Base-by-base conservation (phyloP, 805 yeast genomes). In the Wickerhamiella sergipiensis region DNA sequence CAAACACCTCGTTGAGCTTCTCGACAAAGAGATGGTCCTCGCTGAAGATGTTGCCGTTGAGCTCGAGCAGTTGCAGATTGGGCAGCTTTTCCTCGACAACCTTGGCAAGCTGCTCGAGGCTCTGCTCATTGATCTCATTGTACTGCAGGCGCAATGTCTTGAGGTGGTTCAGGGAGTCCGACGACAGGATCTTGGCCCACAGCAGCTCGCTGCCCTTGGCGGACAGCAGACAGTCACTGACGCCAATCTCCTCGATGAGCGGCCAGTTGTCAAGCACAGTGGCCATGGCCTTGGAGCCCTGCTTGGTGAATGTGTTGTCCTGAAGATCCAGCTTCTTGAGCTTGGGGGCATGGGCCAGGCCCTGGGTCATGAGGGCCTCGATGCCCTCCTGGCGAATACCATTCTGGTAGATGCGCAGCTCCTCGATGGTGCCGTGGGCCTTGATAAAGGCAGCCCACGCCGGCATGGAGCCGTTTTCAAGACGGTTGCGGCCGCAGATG, bases 371-470 rank as follows among this genome's bases (percentile, higher is more conserved):
- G 61, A 90, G 75, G 58, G 76, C 80, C 55, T 82, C 77, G 51
- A 90, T 81, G 59, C 99, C 99, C 51, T 79, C 81, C 50, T 95
- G 97, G 68, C 99, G 81, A 57, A 92, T 92, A 64, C 99, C 99
- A 66, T 92, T 92, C 71, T 92, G 99, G 64, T 87, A 90, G 58
- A 92, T 74, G 64, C 84, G 80, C 36, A 89, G 79, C 53, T 74
- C 78, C 66, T 84, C 78, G 63, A 89, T 73, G 49, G 80, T 77
- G 43, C 76, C 73, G 66, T 92, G 95, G 49, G 83, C 81, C 64
- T 83, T 83, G 59, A 92, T 75, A 53, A 95, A 95, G 51, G 85
- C 72, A 9, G 97, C 79, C 69, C 95, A 76, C 57, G 84, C 83
- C 59, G 80, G 80, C 67, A 87, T 78, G 6, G 97, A 88, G 2